Evolutionary conservation across 768 basidiomycete species (phyloP).

Genomic region (Tylopilus plumbeoviolaceoides): DNA sequence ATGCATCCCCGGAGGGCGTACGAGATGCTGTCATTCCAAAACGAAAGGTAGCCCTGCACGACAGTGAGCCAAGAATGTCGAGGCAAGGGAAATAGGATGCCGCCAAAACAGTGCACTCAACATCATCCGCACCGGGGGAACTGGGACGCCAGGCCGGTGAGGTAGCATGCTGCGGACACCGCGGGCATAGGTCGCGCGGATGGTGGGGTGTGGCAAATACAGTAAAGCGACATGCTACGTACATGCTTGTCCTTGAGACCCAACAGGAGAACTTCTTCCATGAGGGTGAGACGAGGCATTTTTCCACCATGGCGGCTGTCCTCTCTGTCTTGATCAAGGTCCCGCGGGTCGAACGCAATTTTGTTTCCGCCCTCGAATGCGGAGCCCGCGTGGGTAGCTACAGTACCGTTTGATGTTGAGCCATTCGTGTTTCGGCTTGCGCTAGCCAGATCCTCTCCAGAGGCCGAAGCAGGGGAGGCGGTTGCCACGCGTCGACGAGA

Average conservation of each 20-base stretch:
- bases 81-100: conserved; percentile 6
- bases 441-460: conserved; percentile 37
- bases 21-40: conserved; percentile 99
- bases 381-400: conserved; percentile 63
- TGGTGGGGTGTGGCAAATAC: conserved; percentile 3
- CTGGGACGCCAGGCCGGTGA: not conserved
- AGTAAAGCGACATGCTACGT: conserved; percentile 20
- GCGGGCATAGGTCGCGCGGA: conserved; percentile 6
- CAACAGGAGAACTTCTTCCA: conserved; percentile 94
- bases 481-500: conserved; percentile 55
- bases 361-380: conserved; percentile 84
- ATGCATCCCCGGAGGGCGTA: conserved; percentile 99
- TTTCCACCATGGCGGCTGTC: conserved; percentile 63
- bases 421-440: conserved; percentile 29
- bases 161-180: conserved; percentile 17
- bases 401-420: conserved; percentile 26
- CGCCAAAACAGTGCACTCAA: conserved; percentile 16
- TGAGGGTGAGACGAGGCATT: conserved; percentile 83
- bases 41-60: conserved; percentile 83
- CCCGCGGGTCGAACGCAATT: conserved; percentile 92
- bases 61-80: conserved; percentile 10
- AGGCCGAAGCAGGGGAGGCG: conserved; percentile 34
- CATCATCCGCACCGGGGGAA: conserved; percentile 1
- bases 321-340: conserved; percentile 70
- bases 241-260: conserved; percentile 98